These are phyloP conservation scores for Schizochytrium sp. DNA, from an alignment of 108 stramenopile species.

Conservation along the genomic window DNA sequence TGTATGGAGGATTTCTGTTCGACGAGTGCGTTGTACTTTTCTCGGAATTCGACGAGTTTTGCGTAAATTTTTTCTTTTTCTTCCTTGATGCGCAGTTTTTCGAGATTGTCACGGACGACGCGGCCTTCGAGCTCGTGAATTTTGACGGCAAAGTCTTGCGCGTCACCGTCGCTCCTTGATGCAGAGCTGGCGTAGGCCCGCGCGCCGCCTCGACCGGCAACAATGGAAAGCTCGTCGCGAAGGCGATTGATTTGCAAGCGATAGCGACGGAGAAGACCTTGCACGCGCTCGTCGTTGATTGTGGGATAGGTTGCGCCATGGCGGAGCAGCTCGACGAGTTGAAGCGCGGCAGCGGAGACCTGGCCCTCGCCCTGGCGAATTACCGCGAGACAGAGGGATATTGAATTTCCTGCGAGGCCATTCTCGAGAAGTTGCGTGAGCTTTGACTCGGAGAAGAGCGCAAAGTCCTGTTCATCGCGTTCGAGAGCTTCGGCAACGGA, in stretches of 20 bases:
- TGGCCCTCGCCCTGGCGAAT: not conserved
- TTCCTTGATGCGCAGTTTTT: conserved; percentile 10
- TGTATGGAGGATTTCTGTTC: conserved; percentile 5
- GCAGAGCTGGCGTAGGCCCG: not conserved
- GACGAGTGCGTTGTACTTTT: not conserved
- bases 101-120: not conserved
- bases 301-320: not conserved
- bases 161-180: not conserved
- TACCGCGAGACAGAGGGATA: not conserved
- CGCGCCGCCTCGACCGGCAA: not conserved
- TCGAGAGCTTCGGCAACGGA: not conserved
- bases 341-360: not conserved
- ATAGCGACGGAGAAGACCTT: not conserved
- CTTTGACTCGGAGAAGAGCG: not conserved
- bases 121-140: not conserved
- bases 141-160: not conserved
- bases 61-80: conserved; percentile 7
- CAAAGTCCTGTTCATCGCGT: not conserved
- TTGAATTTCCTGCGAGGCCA: not conserved
- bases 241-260: not conserved
- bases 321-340: not conserved
- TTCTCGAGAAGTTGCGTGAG: not conserved
- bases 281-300: not conserved
- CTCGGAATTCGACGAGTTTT: not conserved
- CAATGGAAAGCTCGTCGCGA: not conserved